Percentiles rank a stretch among this genome's conserved stretches.
Evolutionary conservation across 129 eudicot genomes (phyloP).

Genomic region (carrot (Daucus carota)): DH1_v3.0 NC_030389.2:33001001-33001500

Average conservation of each 20-base stretch:
- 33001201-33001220: constrained; percentile 8
- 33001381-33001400: background rate
- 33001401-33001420: background rate
- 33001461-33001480: background rate
- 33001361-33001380: background rate
- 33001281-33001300: background rate
- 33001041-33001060: background rate
- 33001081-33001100: background rate
- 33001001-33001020: constrained; percentile 8
- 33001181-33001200: constrained; percentile 11
- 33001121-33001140: background rate
- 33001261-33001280: background rate
- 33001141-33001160: background rate
- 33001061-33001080: background rate
- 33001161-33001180: background rate
- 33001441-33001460: background rate
- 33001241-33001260: constrained; percentile 9
- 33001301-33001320: background rate
- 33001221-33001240: background rate
- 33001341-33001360: constrained; percentile 9
- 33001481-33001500: constrained; percentile 4
- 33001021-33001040: constrained; percentile 11
- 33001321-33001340: constrained; percentile 8
- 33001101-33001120: background rate
- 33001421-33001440: constrained; percentile 5